Conservation (phyloP, 345 rosid species). For the Syzygium aromaticum region DNA sequence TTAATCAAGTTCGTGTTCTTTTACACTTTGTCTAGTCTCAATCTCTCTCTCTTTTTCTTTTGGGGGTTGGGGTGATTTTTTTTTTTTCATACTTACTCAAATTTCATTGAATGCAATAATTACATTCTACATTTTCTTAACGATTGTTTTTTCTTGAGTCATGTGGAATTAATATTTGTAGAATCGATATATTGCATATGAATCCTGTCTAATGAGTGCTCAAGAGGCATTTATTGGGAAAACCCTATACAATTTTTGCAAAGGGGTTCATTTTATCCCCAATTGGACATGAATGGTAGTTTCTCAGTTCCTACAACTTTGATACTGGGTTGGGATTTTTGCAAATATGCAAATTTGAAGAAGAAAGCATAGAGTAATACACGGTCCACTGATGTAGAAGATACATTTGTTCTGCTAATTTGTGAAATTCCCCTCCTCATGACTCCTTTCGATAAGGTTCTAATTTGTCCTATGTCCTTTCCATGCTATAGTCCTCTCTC, state of each 20-base stretch:
- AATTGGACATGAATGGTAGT: background rate
- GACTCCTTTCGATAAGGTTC: background rate
- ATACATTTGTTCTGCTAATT: background rate
- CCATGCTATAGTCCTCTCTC: background rate
- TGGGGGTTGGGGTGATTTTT: background rate
- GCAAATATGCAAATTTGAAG: background rate
- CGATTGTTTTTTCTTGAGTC: too few species aligned
- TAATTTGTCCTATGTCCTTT: background rate
- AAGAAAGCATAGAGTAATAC: background rate
- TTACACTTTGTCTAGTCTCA: too few species aligned
- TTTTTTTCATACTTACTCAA: too few species aligned
- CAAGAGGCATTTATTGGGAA: too few species aligned
- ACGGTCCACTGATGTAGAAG: background rate
- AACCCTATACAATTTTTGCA: too few species aligned
- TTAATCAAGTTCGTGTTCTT: too few species aligned
- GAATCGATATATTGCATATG: too few species aligned
- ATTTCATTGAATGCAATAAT: too few species aligned
- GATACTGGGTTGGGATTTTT: background rate
- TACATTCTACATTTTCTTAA: too few species aligned
- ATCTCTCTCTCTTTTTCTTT: background rate
- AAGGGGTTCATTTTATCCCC: background rate
- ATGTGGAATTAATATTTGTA: too few species aligned
- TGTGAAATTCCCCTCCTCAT: background rate
- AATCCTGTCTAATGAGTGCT: too few species aligned
- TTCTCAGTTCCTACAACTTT: background rate